Percentiles rank a stretch among this genome's conserved stretches.
Conservation (phyloP, 495 filamentous ascomycete species). For the Neurospora africana region DNA sequence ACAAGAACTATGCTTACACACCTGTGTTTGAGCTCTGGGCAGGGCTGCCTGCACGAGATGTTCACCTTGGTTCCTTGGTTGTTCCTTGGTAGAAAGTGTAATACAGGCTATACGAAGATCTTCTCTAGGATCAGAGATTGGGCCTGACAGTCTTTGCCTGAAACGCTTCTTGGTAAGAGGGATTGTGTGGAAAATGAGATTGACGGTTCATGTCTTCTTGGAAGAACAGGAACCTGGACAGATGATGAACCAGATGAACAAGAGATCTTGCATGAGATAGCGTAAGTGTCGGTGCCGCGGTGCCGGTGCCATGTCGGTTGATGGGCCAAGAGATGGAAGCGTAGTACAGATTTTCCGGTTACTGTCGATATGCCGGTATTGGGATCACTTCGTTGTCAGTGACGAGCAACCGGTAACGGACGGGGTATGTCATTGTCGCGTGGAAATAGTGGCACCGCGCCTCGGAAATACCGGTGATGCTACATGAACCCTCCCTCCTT, state of each 20-base stretch:
- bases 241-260: neutral
- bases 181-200: neutral
- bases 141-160: neutral
- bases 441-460: neutral
- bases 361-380: neutral
- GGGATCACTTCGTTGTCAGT: neutral
- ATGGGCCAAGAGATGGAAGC: neutral
- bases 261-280: neutral
- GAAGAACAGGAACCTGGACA: neutral
- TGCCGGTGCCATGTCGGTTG: neutral
- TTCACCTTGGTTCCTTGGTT: neutral
- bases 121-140: neutral
- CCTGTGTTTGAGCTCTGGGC: neutral
- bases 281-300: neutral
- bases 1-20: neutral
- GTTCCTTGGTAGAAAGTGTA: neutral
- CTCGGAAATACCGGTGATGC: neutral
- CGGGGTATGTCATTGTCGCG: neutral
- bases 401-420: neutral
- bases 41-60: neutral
- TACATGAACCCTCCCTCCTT: neutral
- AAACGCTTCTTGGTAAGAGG: neutral
- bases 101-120: neutral
- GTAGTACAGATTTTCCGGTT: neutral
- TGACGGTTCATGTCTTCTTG: neutral